These are phyloP conservation scores for Osmanthus fragrans DNA, from an alignment of 257 asterid genomes.

Conservation along the genomic window DNA sequence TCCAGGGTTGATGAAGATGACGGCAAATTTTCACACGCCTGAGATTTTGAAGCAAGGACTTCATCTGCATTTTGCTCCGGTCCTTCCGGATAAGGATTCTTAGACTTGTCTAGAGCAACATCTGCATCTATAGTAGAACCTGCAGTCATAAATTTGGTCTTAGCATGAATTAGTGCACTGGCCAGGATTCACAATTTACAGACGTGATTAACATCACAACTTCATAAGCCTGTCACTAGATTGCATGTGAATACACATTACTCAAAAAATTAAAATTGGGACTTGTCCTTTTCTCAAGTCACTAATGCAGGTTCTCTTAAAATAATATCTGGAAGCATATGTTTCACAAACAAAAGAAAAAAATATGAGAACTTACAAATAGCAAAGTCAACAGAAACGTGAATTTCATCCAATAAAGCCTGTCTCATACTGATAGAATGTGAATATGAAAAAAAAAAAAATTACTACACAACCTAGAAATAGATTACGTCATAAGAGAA, in stretches of 20 bases:
- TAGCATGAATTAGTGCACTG: slow-evolving; percentile 10
- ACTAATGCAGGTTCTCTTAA: background rate
- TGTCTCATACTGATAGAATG: background rate
- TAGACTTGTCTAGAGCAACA: slow-evolving; percentile 20
- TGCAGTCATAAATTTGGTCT: slow-evolving; percentile 19
- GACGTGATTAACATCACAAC: background rate
- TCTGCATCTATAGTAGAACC: slow-evolving; percentile 26
- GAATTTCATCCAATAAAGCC: background rate
- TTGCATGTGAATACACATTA: background rate
- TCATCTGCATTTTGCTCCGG: slow-evolving; percentile 26
- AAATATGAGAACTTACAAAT: background rate
- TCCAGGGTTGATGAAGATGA: slow-evolving; percentile 23
- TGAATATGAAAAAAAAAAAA: background rate
- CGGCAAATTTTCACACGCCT: slow-evolving; percentile 21
- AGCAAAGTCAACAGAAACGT: background rate
- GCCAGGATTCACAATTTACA: background rate
- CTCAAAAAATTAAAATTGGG: background rate
- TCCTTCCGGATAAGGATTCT: slow-evolving; percentile 25
- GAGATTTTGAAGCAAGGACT: slow-evolving; percentile 30
- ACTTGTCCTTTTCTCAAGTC: background rate
- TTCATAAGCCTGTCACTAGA: background rate
- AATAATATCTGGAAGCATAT: background rate
- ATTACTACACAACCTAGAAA: background rate
- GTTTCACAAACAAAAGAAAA: background rate
- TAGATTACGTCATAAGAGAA: background rate